A percentile compares a stretch with the other conserved stretches of the same genome.
Evolutionary conservation across 1,139 yeast genomes (phyloP).

Genomic region (Fermentozyma sake): DNA sequence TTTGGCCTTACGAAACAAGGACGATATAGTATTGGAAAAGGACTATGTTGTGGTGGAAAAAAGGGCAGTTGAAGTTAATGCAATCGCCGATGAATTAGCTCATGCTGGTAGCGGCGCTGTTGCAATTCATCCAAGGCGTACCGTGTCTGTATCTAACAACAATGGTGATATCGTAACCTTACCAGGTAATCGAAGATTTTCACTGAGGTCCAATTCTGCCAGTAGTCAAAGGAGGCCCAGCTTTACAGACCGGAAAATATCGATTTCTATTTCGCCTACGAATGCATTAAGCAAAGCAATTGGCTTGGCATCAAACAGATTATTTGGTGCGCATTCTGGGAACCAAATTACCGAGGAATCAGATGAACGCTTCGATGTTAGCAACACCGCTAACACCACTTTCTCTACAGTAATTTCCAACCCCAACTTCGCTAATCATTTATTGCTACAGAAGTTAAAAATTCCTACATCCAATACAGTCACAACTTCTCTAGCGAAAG

Average conservation of each 20-base stretch:
- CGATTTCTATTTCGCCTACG: conserved; percentile 77
- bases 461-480: conserved; percentile 22
- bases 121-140: conserved; percentile 32
- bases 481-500: conserved; percentile 4
- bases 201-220: conserved; percentile 28
- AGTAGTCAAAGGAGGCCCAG: conserved; percentile 44
- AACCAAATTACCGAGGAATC: conserved; percentile 14
- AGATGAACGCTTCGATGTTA: conserved; percentile 4
- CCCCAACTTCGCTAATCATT: conserved; percentile 34
- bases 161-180: conserved; percentile 12
- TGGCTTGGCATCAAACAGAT: conserved; percentile 80
- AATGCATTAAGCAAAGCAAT: conserved; percentile 86
- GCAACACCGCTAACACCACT: conserved; percentile 6
- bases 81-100: conserved; percentile 87
- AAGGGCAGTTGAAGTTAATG: conserved; percentile 90
- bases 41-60: conserved; percentile 95
- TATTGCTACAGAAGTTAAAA: conserved; percentile 31
- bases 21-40: conserved; percentile 56
- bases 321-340: conserved; percentile 52
- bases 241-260: conserved; percentile 54
- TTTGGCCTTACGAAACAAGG: conserved; percentile 15
- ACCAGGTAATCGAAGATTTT: conserved; percentile 22
- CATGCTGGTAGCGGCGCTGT: conserved; percentile 58
- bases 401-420: conserved; percentile 23
- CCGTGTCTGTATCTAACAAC: conserved; percentile 12